A percentile compares a stretch with the other conserved stretches of the same genome.
Evolutionary conservation across 2,329 filamentous ascomycete species (phyloP).

Genomic region (Fusarium metavorans): DNA sequence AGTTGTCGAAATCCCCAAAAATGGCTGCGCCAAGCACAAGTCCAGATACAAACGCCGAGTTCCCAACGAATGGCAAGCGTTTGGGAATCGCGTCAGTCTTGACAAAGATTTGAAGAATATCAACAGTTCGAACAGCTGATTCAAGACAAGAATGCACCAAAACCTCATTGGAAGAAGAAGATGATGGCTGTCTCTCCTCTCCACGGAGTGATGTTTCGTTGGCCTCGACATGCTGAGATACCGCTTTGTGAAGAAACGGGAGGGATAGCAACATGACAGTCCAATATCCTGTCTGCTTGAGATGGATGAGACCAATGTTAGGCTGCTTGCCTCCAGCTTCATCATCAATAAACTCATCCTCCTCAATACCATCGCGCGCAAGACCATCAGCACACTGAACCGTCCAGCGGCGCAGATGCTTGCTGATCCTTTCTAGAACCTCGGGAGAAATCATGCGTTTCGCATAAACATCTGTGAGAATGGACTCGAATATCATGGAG

Average conservation of each 20-base stretch:
- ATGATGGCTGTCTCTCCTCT: conserved; percentile 13
- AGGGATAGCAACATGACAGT: conserved; percentile 53
- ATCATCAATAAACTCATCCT: conserved; percentile 32
- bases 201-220: conserved; percentile 14
- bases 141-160: conserved; percentile 51
- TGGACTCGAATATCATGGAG: conserved; percentile 52
- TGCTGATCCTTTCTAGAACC: conserved; percentile 44
- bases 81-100: conserved; percentile 51
- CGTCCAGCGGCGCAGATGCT: conserved; percentile 41
- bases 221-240: conserved; percentile 39
- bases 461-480: conserved; percentile 51
- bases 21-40: conserved; percentile 58
- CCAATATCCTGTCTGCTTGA: conserved; percentile 55
- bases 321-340: conserved; percentile 35
- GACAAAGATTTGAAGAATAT: conserved; percentile 53
- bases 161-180: conserved; percentile 37
- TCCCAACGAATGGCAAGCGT: conserved; percentile 58
- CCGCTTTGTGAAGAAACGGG: conserved; percentile 51
- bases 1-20: conserved; percentile 57
- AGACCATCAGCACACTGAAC: conserved; percentile 35
- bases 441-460: conserved; percentile 46
- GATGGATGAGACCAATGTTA: conserved; percentile 43
- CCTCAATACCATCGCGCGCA: conserved; percentile 33
- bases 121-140: conserved; percentile 51
- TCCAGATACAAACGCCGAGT: conserved; percentile 58